Evolutionary conservation across 495 filamentous ascomycete species (phyloP), one percentile per base, ranked within the genome.

Genomic region (Tuber microsphaerosporum): DNA sequence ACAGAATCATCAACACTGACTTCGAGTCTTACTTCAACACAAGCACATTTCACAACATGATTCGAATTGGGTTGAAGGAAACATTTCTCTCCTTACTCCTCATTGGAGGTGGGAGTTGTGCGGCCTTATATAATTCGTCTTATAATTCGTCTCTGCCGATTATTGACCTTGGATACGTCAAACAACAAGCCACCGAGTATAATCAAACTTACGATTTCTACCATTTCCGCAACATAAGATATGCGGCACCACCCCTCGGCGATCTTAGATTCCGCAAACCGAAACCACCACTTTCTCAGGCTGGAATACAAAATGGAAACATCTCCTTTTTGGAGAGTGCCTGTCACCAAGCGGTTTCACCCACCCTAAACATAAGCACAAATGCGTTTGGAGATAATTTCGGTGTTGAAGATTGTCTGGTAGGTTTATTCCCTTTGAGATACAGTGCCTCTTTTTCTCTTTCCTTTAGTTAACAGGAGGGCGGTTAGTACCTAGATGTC

Each of bases 161-260:
- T 8, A 39, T 82, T 34, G 76, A 82, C 39, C 80, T 81, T 74
- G 80, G 80, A n/a, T 81, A 81, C 42, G 80, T 82, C 51, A 76
- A 77, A 42, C 80, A 82, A 69, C 56, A 78, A 56, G 80, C 80
- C 10, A 79, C 80, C 22, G 48, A 42, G 44, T 81, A 81, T 42
- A 75, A 75, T n/a, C 56, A 74, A 65, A 82, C 80, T n/a, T 61
- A 74, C 17, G 72, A 72, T 19, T 82, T 70, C 69, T 82, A 80
- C 44, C 70, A 82, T 45, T 82, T 82, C 42, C 76, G 75, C 39
- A 82, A 82, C 37, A 74, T 82, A 39, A 77, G 80, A 61, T 82
- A 75, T 68, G 80, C 80, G 9, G 80, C 80, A 22, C 80, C 80
- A n/a, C 80, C 80, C 5, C 34, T 81, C 17, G 80, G 80, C 31